These are phyloP conservation scores for Acorus gramineus DNA, from an alignment of 106 monocot species.

Conservation along the genomic window DNA sequence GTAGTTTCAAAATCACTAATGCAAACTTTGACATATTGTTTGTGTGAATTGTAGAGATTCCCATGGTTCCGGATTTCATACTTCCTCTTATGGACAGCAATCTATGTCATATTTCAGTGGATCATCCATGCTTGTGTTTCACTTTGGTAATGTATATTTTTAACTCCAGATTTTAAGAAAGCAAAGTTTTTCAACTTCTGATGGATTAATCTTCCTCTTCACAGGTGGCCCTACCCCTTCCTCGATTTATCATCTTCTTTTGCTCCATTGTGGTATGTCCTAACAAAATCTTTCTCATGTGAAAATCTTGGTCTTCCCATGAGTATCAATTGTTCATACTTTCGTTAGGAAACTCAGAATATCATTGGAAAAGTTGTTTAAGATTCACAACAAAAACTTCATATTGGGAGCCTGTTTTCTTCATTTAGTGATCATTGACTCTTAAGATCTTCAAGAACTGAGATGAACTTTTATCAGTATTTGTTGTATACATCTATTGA, in stretches of 20 bases:
- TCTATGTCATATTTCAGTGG: constrained; percentile 78
- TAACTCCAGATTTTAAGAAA: too few species aligned
- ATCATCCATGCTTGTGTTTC: constrained; percentile 50
- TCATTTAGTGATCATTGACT: too few species aligned
- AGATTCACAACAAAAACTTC: too few species aligned
- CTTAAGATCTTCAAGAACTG: too few species aligned
- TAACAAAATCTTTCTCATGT: neutral
- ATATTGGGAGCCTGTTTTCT: too few species aligned
- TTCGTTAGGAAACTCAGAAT: too few species aligned
- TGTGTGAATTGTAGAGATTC: constrained; percentile 22
- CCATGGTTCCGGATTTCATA: constrained; percentile 81
- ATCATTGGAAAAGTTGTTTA: too few species aligned
- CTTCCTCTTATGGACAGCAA: constrained; percentile 60
- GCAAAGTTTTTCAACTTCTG: too few species aligned
- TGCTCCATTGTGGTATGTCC: constrained; percentile 62
- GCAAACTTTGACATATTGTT: neutral
- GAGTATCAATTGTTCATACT: too few species aligned
- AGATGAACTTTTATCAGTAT: too few species aligned
- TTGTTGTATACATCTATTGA: too few species aligned
- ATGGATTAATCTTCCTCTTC: neutral
- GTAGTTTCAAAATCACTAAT: neutral
- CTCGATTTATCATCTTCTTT: constrained; percentile 50
- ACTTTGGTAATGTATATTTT: constrained; percentile 31
- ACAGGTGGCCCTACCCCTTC: constrained; percentile 93
- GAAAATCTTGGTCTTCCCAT: neutral